Percentiles rank a stretch among this genome's conserved stretches.
Evolutionary conservation across 257 asterid genomes (phyloP).

Genomic region (Solanum lignicaule): DNA sequence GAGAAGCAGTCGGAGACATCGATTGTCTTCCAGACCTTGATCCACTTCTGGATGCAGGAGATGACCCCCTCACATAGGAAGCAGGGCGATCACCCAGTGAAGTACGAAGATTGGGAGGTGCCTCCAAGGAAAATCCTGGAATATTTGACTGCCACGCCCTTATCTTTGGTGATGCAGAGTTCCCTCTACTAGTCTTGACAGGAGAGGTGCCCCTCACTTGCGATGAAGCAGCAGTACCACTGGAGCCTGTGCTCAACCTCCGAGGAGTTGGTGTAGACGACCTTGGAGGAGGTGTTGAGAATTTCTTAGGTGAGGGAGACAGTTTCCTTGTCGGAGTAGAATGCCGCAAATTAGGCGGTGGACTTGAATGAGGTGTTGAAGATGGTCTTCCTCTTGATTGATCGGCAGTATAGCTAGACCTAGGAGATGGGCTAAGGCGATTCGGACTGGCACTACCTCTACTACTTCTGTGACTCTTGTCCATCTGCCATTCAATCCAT

Average conservation of each 20-base stretch:
- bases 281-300: slow-evolving; percentile 44
- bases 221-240: slow-evolving; percentile 27
- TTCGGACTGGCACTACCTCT: slow-evolving; percentile 89
- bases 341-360: slow-evolving; percentile 48
- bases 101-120: slow-evolving; percentile 95
- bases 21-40: slow-evolving; percentile 72
- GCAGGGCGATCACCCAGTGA: slow-evolving; percentile 91
- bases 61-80: slow-evolving; percentile 87
- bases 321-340: slow-evolving; percentile 54
- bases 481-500: slow-evolving; percentile 49
- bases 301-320: slow-evolving; percentile 73
- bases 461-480: slow-evolving; percentile 51
- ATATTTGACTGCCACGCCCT: slow-evolving; percentile 75
- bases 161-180: slow-evolving; percentile 80
- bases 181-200: slow-evolving; percentile 59
- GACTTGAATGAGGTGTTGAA: slow-evolving; percentile 59
- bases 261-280: slow-evolving; percentile 59
- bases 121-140: slow-evolving; percentile 83
- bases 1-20: slow-evolving; percentile 84
- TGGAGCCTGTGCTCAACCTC: slow-evolving; percentile 75
- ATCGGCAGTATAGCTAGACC: slow-evolving; percentile 35
- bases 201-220: slow-evolving; percentile 76
- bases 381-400: slow-evolving; percentile 66
- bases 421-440: slow-evolving; percentile 80
- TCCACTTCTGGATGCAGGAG: slow-evolving; percentile 88